Evolutionary conservation across 2,329 filamentous ascomycete species (phyloP).

Genomic region (Fusarium annulatum): DNA sequence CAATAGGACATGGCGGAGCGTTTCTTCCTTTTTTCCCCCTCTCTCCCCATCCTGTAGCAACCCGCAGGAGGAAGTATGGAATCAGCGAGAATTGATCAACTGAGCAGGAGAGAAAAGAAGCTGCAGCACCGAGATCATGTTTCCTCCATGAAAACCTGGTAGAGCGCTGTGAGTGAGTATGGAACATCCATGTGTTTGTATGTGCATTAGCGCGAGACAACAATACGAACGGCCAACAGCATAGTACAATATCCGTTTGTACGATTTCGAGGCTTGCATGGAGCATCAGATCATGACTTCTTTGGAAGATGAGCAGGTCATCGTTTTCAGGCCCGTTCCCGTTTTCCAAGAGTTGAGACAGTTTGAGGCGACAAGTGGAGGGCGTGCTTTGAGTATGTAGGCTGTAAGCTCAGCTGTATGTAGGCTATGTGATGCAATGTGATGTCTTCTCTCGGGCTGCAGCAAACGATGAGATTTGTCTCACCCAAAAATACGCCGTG

Average conservation of each 20-base stretch:
- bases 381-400: not conserved
- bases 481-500: not conserved
- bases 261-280: not conserved
- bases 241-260: not conserved
- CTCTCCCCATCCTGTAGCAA: not conserved
- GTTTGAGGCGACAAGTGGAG: not conserved
- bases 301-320: not conserved
- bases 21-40: not conserved
- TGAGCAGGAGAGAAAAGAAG: not conserved
- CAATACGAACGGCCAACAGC: not conserved
- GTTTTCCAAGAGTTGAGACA: not conserved
- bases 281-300: not conserved
- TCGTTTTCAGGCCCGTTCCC: not conserved
- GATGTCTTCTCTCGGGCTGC: not conserved
- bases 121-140: not conserved
- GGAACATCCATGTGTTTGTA: not conserved
- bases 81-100: not conserved
- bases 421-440: not conserved
- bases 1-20: not conserved
- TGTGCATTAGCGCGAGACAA: slow-evolving; percentile 16
- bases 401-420: not conserved
- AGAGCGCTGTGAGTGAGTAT: not conserved
- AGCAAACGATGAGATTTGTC: slow-evolving; percentile 2
- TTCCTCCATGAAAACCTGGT: not conserved
- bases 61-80: not conserved